Evolutionary conservation across 75 land plant species (phyloP), one percentile per base, ranked within the genome.

Genomic region (Azolla pinnata): DNA sequence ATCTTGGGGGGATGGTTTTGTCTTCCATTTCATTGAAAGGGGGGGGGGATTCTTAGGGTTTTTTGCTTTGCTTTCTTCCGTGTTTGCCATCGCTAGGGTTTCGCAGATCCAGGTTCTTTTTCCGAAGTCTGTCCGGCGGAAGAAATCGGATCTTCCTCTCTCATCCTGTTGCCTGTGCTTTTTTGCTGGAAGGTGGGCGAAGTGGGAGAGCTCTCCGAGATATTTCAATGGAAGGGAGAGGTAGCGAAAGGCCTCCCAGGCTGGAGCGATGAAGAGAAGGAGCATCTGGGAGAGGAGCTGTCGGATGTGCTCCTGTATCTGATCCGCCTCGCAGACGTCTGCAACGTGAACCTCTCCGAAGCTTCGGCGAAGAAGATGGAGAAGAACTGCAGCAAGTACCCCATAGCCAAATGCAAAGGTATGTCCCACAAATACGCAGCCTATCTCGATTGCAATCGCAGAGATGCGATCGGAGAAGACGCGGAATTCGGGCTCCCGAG

Each of bases 171-270:
- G n/a, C n/a, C n/a, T n/a, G n/a, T n/a, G n/a, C n/a, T n/a, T n/a
- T n/a, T n/a, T n/a, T n/a, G n/a, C n/a, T n/a, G n/a, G 50, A 57
- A 86, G 90, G 88, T 86, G 33, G 91, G 91, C 12, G 91, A 87
- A 46, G 89, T 87, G 1, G 91, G 91, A 7, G 91, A 87, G 70
- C 76, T 87, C 2, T 84, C 91, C 0, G 91, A 87, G 64, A 87
- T 87, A 29, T 87, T 87, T 63, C 88, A 84, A 40, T 87, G 91
- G 91, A 81, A 65, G 56, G 91, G 91, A 23, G 91, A 87, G 57
- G 91, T 87, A 10, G 74, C 68, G 61, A 78, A 64, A 51, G 91
- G 85, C 3, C 65, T 87, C 7, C 85, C 85, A 0, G 77, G 74
- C 52, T 87, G 91, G 91, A 71, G 62, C 29, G 62, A 48, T 9